Conservation (phyloP, 2,329 filamentous ascomycete genomes). For the Ustulina deusta region DNA sequence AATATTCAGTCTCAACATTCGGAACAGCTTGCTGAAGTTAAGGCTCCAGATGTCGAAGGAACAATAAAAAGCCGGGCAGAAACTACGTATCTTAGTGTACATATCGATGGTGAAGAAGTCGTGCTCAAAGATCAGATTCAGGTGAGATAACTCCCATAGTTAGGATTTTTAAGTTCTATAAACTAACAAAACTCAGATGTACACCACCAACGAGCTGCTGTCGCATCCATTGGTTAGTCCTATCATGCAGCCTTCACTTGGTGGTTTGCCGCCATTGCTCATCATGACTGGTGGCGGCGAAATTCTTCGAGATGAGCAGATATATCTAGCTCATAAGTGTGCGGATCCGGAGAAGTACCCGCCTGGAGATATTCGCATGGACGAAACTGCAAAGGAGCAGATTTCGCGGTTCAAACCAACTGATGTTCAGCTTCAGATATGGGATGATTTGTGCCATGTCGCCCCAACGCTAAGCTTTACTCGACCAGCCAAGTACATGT, state of each 20-base stretch:
- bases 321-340: slow-evolving; percentile 94
- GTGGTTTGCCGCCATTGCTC: slow-evolving; percentile 87
- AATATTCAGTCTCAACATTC: slow-evolving; percentile 47
- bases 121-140: slow-evolving; percentile 93
- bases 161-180: slow-evolving; percentile 12
- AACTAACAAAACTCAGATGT: slow-evolving; percentile 61
- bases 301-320: slow-evolving; percentile 90
- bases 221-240: slow-evolving; percentile 92
- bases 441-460: slow-evolving; percentile 95
- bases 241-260: slow-evolving; percentile 86
- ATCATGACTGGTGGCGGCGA: slow-evolving; percentile 91
- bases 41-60: slow-evolving; percentile 30
- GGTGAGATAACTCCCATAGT: slow-evolving; percentile 56
- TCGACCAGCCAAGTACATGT: slow-evolving; percentile 96
- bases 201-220: slow-evolving; percentile 85
- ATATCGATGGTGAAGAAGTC: slow-evolving; percentile 76
- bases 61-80: slow-evolving; percentile 41
- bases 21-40: slow-evolving; percentile 33
- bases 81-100: slow-evolving; percentile 68
- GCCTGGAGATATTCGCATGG: slow-evolving; percentile 72
- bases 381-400: slow-evolving; percentile 69
- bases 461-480: slow-evolving; percentile 95
- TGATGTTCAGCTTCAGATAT: slow-evolving; percentile 92
- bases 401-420: slow-evolving; percentile 81
- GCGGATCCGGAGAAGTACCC: slow-evolving; percentile 84